phyloP scores from a whole-genome alignment of 1,284 basidiomycete genomes.

The Ganoderma sinense region DNA sequence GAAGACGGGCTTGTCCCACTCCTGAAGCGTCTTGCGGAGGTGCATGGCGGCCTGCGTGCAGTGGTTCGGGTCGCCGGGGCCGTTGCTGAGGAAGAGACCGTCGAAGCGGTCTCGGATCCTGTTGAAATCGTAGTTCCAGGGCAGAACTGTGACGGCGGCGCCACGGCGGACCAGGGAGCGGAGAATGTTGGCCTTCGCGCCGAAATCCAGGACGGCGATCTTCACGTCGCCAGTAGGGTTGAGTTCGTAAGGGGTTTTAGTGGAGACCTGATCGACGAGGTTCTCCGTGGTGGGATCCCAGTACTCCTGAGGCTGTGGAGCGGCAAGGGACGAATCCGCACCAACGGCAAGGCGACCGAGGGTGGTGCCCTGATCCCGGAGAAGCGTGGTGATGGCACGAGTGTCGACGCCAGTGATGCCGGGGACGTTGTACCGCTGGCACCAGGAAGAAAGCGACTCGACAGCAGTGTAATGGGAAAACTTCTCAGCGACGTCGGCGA shows the following conservation, averaged over 20 bases:
- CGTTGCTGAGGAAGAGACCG: conserved; percentile 96
- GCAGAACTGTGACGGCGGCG: conserved; percentile 93
- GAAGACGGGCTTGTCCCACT: conserved; percentile 95
- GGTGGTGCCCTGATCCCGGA: conserved; percentile 97
- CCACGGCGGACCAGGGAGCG: conserved; percentile 91
- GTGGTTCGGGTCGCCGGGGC: conserved; percentile 93
- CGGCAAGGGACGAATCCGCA: conserved; percentile 67
- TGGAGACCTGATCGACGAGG: conserved; percentile 93
- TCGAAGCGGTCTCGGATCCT: conserved; percentile 89
- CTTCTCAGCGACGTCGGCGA: conserved; percentile 93
- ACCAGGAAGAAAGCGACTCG: conserved; percentile 95
- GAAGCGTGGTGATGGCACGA: conserved; percentile 91
- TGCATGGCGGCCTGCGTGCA: conserved; percentile 88
- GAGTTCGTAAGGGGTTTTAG: conserved; percentile 84
- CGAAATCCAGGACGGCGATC: conserved; percentile 97
- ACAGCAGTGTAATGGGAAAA: conserved; percentile 96
- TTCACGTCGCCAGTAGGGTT: conserved; percentile 90
- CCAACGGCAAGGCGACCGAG: conserved; percentile 93
- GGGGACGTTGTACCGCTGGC: conserved; percentile 88
- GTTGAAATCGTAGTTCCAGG: conserved; percentile 98
- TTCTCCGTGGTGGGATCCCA: conserved; percentile 95
- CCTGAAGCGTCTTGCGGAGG: conserved; percentile 81
- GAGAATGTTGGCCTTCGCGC: conserved; percentile 96
- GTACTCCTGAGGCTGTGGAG: conserved; percentile 75
- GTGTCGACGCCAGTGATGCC: conserved; percentile 98